Evolutionary conservation across 2,329 filamentous ascomycete genomes (phyloP).

Genomic region (Catunica adiposa): DNA sequence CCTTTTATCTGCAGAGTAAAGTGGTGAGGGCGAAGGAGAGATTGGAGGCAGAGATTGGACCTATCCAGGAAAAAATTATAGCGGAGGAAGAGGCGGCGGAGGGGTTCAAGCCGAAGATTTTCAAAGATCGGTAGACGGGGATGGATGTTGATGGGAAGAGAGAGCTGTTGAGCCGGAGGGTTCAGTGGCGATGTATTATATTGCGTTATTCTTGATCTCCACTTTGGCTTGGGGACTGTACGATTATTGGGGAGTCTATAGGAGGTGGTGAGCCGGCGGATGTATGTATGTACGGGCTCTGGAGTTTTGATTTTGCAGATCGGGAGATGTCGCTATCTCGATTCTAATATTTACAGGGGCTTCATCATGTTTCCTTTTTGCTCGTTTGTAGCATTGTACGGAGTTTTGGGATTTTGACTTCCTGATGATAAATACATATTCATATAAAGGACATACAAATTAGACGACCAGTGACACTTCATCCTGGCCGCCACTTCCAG

Average conservation of each 20-base stretch:
- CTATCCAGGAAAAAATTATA: conserved; percentile 52
- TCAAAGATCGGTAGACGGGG: conserved; percentile 54
- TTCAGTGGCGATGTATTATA: conserved; percentile 2
- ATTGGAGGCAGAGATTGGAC: conserved; percentile 71
- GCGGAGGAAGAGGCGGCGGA: conserved; percentile 64
- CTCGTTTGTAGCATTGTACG: conserved; percentile 5
- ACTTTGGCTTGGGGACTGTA: conserved; percentile 7
- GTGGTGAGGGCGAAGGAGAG: conserved; percentile 78
- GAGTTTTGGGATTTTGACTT: conserved; percentile 9
- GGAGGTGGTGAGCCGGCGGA: neutral
- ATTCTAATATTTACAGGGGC: neutral
- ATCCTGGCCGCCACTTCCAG: neutral
- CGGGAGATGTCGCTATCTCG: neutral
- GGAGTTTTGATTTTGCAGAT: neutral
- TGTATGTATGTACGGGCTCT: neutral
- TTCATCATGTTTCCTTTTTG: neutral
- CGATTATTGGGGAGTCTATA: neutral
- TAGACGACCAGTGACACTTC: neutral
- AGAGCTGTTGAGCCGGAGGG: neutral
- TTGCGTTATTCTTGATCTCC: conserved; percentile 5
- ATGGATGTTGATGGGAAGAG: neutral
- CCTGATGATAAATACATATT: neutral
- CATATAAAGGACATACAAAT: neutral
- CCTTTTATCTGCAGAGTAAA: conserved; percentile 98
- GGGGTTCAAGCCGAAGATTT: conserved; percentile 90